Base-by-base conservation (phyloP, 805 yeast species). In the Candida dajiaensis region DNA sequence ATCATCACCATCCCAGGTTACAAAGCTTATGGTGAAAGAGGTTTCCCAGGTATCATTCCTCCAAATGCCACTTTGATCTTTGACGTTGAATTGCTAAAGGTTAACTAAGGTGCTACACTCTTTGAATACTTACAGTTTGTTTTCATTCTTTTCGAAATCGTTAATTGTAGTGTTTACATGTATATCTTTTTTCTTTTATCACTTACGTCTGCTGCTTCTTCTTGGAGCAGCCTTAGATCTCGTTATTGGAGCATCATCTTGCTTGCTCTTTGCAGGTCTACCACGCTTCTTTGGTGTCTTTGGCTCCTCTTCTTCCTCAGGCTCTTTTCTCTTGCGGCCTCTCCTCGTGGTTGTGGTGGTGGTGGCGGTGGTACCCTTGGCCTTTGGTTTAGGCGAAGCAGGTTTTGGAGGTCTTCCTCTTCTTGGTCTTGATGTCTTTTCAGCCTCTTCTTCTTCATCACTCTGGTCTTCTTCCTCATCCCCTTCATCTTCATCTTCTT, bases 1-100 rank as follows among this genome's bases (percentile, higher is more conserved):
- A 78, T 85, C 65, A 76, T 92, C 64, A 89, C 95, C 60, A 89
- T 92, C 61, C 95, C 97, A 61, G 95, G 96, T 55, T 80, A 81
- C 61, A 85, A 87, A 72, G 98, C 95, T 57, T 92, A 92, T 71
- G 97, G 97, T 53, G 77, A 78, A 55, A 83, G 95, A 71, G 98
- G 98, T 42, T 89, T 85, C 82, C 97, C 97, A 58, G 96, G 96
- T 58, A 74, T 89, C 64, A 92, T 92, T 65, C 98, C 98, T 55
- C 97, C 97, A 58, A 89, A 88, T 69, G 95, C 97, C 54, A 90
- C 97, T 57, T 79, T 92, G 71, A 73, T 88, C 60, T 86, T 86
- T 58, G 94, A 86, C 57, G 94, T 86, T 52, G 92, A 86, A 69
- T 77, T 86, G 59, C 61, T 71, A 59, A 71, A 69, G 61, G 66